Percentiles rank a stretch among this genome's conserved stretches.
Evolutionary conservation across 192 early-diverging fungal species (phyloP).

Genomic region (Podila epicladia): DNA sequence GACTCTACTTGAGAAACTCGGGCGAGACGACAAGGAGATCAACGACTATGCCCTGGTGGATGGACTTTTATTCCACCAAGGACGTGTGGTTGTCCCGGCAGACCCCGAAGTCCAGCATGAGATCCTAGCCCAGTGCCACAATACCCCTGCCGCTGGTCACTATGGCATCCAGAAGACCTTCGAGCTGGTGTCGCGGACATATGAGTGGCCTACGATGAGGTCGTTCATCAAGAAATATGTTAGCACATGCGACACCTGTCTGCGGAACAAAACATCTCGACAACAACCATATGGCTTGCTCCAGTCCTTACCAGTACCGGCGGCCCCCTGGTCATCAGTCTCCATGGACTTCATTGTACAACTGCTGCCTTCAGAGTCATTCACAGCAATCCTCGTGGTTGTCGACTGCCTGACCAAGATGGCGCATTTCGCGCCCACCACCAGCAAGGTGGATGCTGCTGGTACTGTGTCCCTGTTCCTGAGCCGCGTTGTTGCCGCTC

Average conservation of each 20-base stretch:
- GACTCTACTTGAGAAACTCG: no score
- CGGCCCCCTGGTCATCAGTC: slow-evolving; percentile 50
- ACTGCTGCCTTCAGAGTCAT: slow-evolving; percentile 17
- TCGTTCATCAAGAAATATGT: slow-evolving; percentile 45
- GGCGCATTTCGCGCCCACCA: slow-evolving; percentile 14
- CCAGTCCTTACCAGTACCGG: slow-evolving; percentile 33
- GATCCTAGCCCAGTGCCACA: slow-evolving; percentile 38
- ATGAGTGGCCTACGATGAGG: slow-evolving; percentile 47
- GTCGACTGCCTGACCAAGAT: slow-evolving; percentile 56
- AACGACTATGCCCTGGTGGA: slow-evolving; percentile 3
- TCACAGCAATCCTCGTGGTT: slow-evolving; percentile 53
- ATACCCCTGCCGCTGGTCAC: slow-evolving; percentile 42
- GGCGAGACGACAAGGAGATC: no score
- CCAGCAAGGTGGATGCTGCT: background rate
- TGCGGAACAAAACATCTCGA: slow-evolving; percentile 30
- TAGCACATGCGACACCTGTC: slow-evolving; percentile 38
- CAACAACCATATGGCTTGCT: slow-evolving; percentile 48
- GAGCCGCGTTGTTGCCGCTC: no score
- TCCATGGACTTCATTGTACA: slow-evolving; percentile 55
- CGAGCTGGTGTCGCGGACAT: slow-evolving; percentile 41
- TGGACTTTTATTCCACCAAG: slow-evolving; percentile 15
- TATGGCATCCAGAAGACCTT: slow-evolving; percentile 43
- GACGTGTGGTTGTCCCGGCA: slow-evolving; percentile 14
- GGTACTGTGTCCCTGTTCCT: no score
- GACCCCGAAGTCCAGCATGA: background rate